A percentile compares a stretch with the other conserved stretches of the same genome.
These are phyloP conservation scores for Gelatoporia subvermispora DNA, from an alignment of 768 basidiomycete species.

Conservation along the genomic window DNA sequence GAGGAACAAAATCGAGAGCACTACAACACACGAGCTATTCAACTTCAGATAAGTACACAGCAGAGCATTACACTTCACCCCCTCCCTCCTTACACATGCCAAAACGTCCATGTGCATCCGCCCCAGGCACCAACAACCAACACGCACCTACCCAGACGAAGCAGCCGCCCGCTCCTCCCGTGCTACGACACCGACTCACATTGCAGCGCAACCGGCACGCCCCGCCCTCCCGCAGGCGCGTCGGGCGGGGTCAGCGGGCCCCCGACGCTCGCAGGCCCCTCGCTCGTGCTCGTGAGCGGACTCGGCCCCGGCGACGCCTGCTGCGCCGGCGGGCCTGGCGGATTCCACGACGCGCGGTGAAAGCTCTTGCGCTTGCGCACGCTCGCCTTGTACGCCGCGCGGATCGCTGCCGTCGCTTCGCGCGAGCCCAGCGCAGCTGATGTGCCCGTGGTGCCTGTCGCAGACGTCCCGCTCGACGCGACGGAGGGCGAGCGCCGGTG, in stretches of 20 bases:
- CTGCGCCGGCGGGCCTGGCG: not conserved
- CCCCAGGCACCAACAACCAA: too few relatives aligned
- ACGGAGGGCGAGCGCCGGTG: conserved; percentile 16
- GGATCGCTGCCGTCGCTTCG: conserved; percentile 39
- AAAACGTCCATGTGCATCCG: too few relatives aligned
- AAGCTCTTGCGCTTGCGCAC: conserved; percentile 41
- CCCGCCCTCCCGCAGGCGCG: not conserved
- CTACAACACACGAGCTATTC: too few relatives aligned
- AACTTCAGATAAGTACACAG: too few relatives aligned
- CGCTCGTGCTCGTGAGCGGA: conserved; percentile 6
- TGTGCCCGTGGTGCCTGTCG: not conserved
- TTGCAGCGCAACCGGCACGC: conserved; percentile 3
- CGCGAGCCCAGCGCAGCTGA: too few relatives aligned
- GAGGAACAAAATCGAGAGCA: too few relatives aligned
- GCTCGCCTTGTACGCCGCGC: conserved; percentile 48
- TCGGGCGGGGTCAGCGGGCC: conserved; percentile 11
- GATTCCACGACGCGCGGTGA: conserved; percentile 49
- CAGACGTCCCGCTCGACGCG: conserved; percentile 14
- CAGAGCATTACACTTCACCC: too few relatives aligned
- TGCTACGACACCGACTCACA: conserved; percentile 11
- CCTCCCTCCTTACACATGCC: too few relatives aligned
- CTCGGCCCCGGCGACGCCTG: conserved; percentile 1
- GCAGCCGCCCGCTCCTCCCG: not conserved
- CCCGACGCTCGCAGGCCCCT: conserved; percentile 6
- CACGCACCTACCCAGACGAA: too few relatives aligned